Conservation (phyloP, 176 grass and related monocot species). For the Urochloa ruziziensis region DNA sequence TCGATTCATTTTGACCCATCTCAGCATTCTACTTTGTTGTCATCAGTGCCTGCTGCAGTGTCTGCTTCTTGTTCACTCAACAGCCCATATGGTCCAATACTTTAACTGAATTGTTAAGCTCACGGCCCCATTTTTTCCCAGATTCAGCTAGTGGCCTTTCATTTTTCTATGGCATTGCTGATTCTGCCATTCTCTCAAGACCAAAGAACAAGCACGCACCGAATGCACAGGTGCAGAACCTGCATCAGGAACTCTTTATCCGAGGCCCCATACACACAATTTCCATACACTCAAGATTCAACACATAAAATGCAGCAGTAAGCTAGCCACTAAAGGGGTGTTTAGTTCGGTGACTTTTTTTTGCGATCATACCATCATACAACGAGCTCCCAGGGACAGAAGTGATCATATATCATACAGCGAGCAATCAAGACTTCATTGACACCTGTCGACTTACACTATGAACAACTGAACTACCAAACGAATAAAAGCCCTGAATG, state of each 20-base stretch:
- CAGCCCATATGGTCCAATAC: too few species aligned
- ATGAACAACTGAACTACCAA: neutral
- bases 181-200: neutral
- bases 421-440: neutral
- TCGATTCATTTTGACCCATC: neutral
- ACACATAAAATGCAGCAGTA: neutral
- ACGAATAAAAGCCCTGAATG: neutral
- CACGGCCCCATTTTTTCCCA: too few species aligned
- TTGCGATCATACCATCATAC: neutral
- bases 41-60: neutral
- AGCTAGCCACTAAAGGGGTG: neutral
- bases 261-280: neutral
- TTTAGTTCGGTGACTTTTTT: too few species aligned
- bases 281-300: neutral
- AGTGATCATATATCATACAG: neutral
- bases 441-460: neutral
- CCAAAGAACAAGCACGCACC: neutral
- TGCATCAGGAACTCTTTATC: neutral
- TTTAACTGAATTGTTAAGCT: neutral
- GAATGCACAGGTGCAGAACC: neutral
- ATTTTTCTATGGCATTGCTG: neutral
- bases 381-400: too few species aligned
- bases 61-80: neutral
- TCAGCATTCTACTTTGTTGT: neutral
- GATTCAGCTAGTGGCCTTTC: too few species aligned